Percentiles rank a stretch among this genome's conserved stretches.
phyloP scores from a whole-genome alignment of 306 rosid genomes.

The Trifolium dubium region DNA sequence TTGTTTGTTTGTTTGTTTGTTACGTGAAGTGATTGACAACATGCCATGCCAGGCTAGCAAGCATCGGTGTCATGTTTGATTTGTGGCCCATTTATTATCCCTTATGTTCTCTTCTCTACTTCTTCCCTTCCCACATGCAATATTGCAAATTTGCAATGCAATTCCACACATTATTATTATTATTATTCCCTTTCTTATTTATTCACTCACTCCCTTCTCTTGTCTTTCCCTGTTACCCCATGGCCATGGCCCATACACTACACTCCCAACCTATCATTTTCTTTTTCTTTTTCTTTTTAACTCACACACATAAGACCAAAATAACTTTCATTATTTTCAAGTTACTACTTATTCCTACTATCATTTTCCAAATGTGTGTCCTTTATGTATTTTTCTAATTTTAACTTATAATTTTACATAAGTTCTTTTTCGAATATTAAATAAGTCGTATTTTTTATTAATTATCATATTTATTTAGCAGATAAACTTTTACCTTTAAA shows the following conservation, averaged over 20 bases:
- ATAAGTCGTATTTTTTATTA: too few species aligned
- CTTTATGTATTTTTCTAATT: too few species aligned
- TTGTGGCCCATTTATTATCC: slow-evolving; percentile 50
- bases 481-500: too few species aligned
- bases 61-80: slow-evolving; percentile 64
- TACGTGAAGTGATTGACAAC: slow-evolving; percentile 41
- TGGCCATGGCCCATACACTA: not conserved
- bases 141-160: slow-evolving; percentile 15
- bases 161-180: too few species aligned
- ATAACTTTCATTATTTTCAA: too few species aligned
- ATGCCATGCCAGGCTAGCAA: slow-evolving; percentile 88
- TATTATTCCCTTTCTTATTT: slow-evolving; percentile 47
- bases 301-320: too few species aligned
- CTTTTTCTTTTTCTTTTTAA: not conserved
- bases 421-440: too few species aligned
- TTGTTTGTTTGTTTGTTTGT: not conserved
- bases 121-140: slow-evolving; percentile 57
- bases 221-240: not conserved
- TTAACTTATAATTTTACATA: too few species aligned
- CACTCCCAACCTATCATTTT: not conserved
- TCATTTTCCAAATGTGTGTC: too few species aligned
- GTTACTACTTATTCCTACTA: too few species aligned
- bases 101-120: slow-evolving; percentile 53
- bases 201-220: slow-evolving; percentile 36
- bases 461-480: too few species aligned